Base-by-base conservation (phyloP, 2,329 filamentous ascomycete species). In the Pyrenophora seminiperda region DNA sequence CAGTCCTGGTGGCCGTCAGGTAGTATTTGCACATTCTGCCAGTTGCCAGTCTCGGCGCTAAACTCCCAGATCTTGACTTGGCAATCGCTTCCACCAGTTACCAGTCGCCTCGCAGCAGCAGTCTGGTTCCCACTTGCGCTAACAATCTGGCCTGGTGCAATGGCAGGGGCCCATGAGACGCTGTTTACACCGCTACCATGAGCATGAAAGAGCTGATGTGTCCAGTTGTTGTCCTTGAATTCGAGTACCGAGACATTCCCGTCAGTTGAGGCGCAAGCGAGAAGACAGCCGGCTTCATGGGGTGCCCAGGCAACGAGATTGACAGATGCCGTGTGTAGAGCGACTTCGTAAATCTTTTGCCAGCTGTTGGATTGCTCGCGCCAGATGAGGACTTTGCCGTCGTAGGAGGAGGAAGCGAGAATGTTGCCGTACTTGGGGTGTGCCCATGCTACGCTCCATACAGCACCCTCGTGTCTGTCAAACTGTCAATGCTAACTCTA, bases 381-480 rank as follows among this genome's bases (percentile, higher is more conserved):
- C 91, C 93, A 99, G 81, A 99, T 96, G 74, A 97, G 86, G 61
- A 99, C 93, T 76, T 96, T 96, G 76, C 93, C 94, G 76, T 99
- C 94, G 79, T 97, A 99, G 61, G 90, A 91, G 42, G 91, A 90
- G 56, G 91, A 96, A 47, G 94, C 94, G 54, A 99, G 87, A 71
- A 99, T 97, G 74, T 93, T 97, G 78, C 94, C 94, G 76, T 95
- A 97, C 74, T 99, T 97, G 57, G 94, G 94, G 72, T 99, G 94
- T 70, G 83, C 81, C 94, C 94, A 99, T 65, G 92, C 89, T 51
- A 97, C 90, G 73, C 90, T 96, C 94, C 94, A 99, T 51, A 99
- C 93, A 29, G 94, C 91, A 57, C 93, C 93, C 75, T 99, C 94
- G 73, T 99, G 94, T 61, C 93, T 96, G 66, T 50, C n/a, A 14